Base-by-base conservation (phyloP, 1,139 yeast genomes). In the Saccharomyces hybrid region DNA sequence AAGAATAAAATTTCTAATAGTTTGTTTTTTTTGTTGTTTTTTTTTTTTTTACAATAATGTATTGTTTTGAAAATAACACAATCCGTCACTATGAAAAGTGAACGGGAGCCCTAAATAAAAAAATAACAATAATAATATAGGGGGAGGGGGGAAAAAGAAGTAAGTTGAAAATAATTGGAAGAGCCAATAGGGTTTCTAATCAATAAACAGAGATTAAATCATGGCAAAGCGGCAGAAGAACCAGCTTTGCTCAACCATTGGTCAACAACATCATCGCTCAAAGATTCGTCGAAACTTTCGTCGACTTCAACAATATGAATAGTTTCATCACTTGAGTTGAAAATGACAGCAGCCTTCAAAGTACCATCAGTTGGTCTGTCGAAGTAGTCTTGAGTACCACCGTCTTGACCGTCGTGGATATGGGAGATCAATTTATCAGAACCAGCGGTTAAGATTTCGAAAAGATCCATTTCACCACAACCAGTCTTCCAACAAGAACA, bases 401-500 rank as follows among this genome's bases (percentile, higher is more conserved):
- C 95, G 68, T 95, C 95, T 78, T 90, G 96, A 66, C 88, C 89
- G 67, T 81, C 82, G 76, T 93, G 99, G 65, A 93, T 75, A 69
- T 91, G 96, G 58, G 88, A 76, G 66, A 88, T 85, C 71, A 91
- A 76, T 68, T 83, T 82, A 68, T 76, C 73, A 59, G 88, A 83
- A 61, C 96, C 96, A 38, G 88, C 65, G 46, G 75, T 70, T 68
- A 88, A 79, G 63, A 88, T 81, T 77, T 93, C 99, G 65, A 91
- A 91, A 59, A 89, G 76, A 71, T 93, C 99, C 62, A 91, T 78
- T 76, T 93, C 99, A 72, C 98, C 98, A 75, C 99, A 93, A 51
- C 98, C 98, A 46, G 96, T 81, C 61, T 82, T 71, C 99, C 99
- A 93, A 79, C 98, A 93, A 28, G 97, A 89, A 76, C 97, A 87